These are phyloP conservation scores for Pseudomonodictys pantanalensis DNA, from an alignment of 495 filamentous ascomycete species.

Conservation along the genomic window DNA sequence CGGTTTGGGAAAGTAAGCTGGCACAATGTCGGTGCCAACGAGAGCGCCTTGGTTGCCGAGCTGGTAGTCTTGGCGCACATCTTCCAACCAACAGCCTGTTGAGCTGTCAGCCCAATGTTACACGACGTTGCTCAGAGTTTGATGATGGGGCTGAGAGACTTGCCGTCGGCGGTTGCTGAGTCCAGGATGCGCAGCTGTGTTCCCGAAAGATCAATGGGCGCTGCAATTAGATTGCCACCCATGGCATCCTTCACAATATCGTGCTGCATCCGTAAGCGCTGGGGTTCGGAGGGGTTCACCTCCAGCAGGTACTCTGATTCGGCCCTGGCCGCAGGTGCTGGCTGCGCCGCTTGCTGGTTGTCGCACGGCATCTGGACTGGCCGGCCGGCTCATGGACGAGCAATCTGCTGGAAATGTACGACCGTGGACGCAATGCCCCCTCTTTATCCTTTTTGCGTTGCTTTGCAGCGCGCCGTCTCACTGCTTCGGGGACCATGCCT, in stretches of 20 bases:
- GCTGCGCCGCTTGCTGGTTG: no score
- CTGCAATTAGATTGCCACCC: background rate
- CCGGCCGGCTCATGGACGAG: no score
- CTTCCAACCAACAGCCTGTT: slow-evolving; percentile 11
- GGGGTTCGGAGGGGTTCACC: no score
- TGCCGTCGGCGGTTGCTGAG: slow-evolving; percentile 5
- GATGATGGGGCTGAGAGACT: background rate
- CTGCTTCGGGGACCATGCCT: no score
- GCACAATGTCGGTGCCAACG: slow-evolving; percentile 14
- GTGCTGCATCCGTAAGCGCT: slow-evolving; percentile 10
- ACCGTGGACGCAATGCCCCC: no score
- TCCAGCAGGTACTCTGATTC: no score
- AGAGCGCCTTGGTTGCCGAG: background rate
- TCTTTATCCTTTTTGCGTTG: no score
- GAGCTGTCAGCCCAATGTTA: background rate
- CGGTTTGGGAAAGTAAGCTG: slow-evolving; percentile 6
- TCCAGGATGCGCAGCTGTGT: background rate
- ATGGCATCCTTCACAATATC: slow-evolving; percentile 1
- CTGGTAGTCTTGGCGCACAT: background rate
- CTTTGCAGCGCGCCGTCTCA: no score
- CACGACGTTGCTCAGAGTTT: background rate
- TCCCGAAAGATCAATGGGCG: slow-evolving; percentile 2
- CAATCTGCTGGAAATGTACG: no score
- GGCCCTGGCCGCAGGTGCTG: no score
- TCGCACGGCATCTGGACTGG: no score